A percentile compares a stretch with the other conserved stretches of the same genome.
These are phyloP conservation scores for Hymenoscyphus fraxineus DNA, from an alignment of 2,329 filamentous ascomycete species.

Conservation along the genomic window DNA sequence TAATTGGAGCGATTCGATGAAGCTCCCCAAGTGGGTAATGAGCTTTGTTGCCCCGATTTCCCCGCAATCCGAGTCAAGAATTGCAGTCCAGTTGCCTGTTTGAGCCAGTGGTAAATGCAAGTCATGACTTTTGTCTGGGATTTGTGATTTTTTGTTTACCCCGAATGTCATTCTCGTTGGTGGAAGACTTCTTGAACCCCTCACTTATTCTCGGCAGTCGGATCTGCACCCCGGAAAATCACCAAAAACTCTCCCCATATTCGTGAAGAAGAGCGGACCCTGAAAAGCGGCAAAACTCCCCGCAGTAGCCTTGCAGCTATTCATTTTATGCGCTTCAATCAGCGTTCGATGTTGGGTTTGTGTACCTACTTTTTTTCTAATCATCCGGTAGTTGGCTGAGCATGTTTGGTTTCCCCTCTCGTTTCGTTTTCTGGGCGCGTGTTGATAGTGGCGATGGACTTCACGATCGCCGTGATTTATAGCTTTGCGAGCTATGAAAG, in stretches of 20 bases:
- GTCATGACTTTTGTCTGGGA: background rate
- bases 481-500: background rate
- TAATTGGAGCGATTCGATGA: background rate
- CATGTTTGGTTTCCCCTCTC: too few species aligned
- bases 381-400: too few species aligned
- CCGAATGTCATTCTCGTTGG: background rate
- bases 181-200: background rate
- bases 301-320: background rate
- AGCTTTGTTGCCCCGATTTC: background rate
- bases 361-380: background rate
- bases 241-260: background rate
- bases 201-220: background rate
- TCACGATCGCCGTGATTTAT: background rate
- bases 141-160: background rate
- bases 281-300: background rate
- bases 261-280: background rate
- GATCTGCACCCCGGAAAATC: background rate
- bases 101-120: background rate
- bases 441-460: background rate
- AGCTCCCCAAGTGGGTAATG: background rate
- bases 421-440: background rate
- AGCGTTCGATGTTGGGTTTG: background rate
- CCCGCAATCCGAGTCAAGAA: background rate
- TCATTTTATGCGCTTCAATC: conserved; percentile 7
- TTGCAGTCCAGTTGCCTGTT: background rate